Evolutionary conservation across 2,329 filamentous ascomycete genomes (phyloP), one percentile per base, ranked within the genome.

Genomic region (Colletotrichum simmondsii): DNA sequence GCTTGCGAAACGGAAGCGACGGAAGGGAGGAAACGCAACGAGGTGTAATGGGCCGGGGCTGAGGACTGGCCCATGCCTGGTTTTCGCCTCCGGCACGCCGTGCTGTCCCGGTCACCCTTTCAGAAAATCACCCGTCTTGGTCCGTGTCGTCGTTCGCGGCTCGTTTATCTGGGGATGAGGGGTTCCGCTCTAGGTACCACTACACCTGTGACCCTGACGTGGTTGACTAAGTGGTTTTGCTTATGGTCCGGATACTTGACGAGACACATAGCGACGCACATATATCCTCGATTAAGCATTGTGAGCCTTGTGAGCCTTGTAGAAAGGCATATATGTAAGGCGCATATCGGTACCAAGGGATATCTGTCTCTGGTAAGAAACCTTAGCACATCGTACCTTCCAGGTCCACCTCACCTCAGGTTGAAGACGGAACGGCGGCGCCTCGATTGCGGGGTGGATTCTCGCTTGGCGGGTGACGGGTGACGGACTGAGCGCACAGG

Each of bases 391-490:
- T 35, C 11, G 32, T 5, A 10, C 19, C 7, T 19, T 49, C 8
- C 37, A 42, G 37, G 37, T 19, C 37, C 37, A 42, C 16, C 37
- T 19, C 37, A 42, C 16, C 37, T 19, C 37, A 42, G 42, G 42
- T 35, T 26, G 22, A 67, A 28, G 16, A 52, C 57, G 58, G 63
- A 52, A 61, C 24, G 32, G 46, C 53, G 59, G 70, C 70, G 59
- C 65, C 58, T 59, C 49, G 61, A 64, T 49, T 63, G 70, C 65
- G 65, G 65, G 70, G 69, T 63, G 64, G 69, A 35, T 24, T 68
- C 28, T 70, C 54, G 32, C 65, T 60, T 64, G 54, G 56, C 54
- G 32, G 59, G 64, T 54, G 58, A 37, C 60, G 42, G 37, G 46
- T 16, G 60, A 70, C 54, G 66, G 57, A n/a, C 59, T 52, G 60